These are phyloP conservation scores for Lignosus rhinocerotis DNA, from an alignment of 1,284 basidiomycete genomes.

Conservation along the genomic window DNA sequence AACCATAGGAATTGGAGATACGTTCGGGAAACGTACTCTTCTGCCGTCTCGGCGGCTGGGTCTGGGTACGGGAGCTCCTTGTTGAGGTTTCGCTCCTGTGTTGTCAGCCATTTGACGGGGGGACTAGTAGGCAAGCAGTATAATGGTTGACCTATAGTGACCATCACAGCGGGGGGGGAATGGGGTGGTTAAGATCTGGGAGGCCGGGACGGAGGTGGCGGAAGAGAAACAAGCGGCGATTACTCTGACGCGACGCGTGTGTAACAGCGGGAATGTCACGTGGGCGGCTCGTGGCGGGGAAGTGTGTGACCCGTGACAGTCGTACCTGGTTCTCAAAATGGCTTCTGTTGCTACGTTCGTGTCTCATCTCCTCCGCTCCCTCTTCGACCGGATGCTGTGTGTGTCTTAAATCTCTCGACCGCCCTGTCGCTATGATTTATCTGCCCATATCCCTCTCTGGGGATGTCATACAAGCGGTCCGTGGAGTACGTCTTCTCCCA, in stretches of 20 bases:
- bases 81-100: constrained; percentile 31
- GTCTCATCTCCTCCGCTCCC: not conserved
- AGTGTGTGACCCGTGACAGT: constrained; percentile 6
- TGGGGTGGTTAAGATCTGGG: not conserved
- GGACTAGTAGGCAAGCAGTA: constrained; percentile 24
- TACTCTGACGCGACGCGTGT: constrained; percentile 6
- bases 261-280: constrained; percentile 10
- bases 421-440: not conserved
- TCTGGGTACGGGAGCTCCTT: constrained; percentile 26
- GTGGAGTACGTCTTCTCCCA: not conserved
- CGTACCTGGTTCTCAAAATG: not conserved
- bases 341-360: not conserved
- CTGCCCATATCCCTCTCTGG: not conserved
- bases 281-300: not conserved
- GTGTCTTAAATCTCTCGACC: not conserved
- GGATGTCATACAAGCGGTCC: not conserved
- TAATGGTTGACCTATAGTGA: not conserved
- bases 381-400: constrained; percentile 10
- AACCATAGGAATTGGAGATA: constrained; percentile 80
- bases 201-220: constrained; percentile 13
- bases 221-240: constrained; percentile 14
- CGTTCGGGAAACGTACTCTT: constrained; percentile 26
- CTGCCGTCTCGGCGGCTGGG: constrained; percentile 21
- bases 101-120: constrained; percentile 33
- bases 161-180: constrained; percentile 1